These are phyloP conservation scores for Trametes cubensis DNA, from an alignment of 768 basidiomycete genomes.

Conservation along the genomic window DNA sequence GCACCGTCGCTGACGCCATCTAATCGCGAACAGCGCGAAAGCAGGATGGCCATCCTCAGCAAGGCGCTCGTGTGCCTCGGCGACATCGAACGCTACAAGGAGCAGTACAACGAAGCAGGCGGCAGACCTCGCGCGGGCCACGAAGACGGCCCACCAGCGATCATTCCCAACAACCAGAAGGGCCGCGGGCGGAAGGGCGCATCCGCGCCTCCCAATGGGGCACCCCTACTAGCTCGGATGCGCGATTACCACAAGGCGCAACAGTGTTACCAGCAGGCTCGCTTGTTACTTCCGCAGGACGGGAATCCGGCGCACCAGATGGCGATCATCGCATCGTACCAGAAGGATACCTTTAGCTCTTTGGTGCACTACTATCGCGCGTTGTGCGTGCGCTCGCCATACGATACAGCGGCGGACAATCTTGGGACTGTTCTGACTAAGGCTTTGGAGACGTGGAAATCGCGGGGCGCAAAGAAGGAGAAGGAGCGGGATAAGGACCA, in stretches of 20 bases:
- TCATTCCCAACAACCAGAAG: slow-evolving; percentile 37
- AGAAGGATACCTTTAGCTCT: slow-evolving; percentile 78
- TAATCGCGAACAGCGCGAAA: slow-evolving; percentile 56
- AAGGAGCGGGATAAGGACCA: slow-evolving; percentile 27
- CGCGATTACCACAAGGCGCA: slow-evolving; percentile 76
- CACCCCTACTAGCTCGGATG: slow-evolving; percentile 45
- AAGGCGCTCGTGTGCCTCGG: slow-evolving; percentile 92
- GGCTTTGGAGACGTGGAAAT: slow-evolving; percentile 61
- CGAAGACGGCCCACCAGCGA: slow-evolving; percentile 53
- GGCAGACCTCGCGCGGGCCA: slow-evolving; percentile 69
- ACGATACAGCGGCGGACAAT: slow-evolving; percentile 87
- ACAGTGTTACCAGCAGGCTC: slow-evolving; percentile 84
- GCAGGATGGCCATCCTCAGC: slow-evolving; percentile 74
- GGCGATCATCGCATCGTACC: slow-evolving; percentile 87
- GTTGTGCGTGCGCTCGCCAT: slow-evolving; percentile 82
- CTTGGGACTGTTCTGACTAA: slow-evolving; percentile 71
- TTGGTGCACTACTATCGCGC: slow-evolving; percentile 90
- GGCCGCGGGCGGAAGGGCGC: slow-evolving; percentile 52
- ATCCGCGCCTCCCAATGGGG: slow-evolving; percentile 44
- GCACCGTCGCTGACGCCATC: slow-evolving; percentile 37
- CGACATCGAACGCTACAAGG: slow-evolving; percentile 92
- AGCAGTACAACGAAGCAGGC: slow-evolving; percentile 79
- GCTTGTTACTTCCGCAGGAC: slow-evolving; percentile 78
- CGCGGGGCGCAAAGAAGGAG: slow-evolving; percentile 36
- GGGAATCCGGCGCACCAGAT: slow-evolving; percentile 97